These are phyloP conservation scores for Salvia splendens DNA, from an alignment of 257 asterid species.

Conservation along the genomic window DNA sequence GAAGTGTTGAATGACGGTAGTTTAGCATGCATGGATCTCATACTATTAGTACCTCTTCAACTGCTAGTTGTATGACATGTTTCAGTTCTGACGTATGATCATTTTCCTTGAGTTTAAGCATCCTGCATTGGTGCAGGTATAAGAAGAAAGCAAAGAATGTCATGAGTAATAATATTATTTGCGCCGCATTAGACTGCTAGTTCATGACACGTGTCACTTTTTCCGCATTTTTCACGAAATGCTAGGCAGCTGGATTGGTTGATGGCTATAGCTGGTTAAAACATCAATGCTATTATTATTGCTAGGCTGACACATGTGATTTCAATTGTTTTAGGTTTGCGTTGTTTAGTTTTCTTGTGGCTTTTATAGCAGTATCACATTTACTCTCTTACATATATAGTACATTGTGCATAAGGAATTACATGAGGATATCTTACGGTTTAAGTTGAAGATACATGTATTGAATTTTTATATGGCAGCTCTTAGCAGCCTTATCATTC, in stretches of 20 bases:
- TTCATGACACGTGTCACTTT: not conserved
- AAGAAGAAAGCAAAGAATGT: not conserved
- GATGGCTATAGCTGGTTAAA: not conserved
- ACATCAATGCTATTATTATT: not conserved
- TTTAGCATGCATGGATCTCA: not conserved
- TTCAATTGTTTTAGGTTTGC: not conserved
- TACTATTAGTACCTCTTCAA: not conserved
- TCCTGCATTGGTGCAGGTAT: not conserved
- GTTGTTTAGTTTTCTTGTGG: conserved; percentile 4
- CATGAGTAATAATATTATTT: not conserved
- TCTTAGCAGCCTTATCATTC: not conserved
- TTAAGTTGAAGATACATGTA: not conserved
- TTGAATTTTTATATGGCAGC: conserved; percentile 1
- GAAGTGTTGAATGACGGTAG: not conserved
- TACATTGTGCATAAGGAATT: not conserved
- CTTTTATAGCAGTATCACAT: conserved; percentile 1
- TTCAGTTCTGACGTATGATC: not conserved
- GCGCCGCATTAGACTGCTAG: not conserved
- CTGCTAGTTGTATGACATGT: conserved; percentile 17
- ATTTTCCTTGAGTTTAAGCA: not conserved
- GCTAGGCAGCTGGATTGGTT: not conserved
- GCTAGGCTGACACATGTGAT: not conserved
- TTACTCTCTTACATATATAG: not conserved
- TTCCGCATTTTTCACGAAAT: not conserved
- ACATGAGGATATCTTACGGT: not conserved